A percentile compares a stretch with the other conserved stretches of the same genome.
Evolutionary conservation across 495 filamentous ascomycete genomes (phyloP).

Genomic region (Penicillium salamii): DNA sequence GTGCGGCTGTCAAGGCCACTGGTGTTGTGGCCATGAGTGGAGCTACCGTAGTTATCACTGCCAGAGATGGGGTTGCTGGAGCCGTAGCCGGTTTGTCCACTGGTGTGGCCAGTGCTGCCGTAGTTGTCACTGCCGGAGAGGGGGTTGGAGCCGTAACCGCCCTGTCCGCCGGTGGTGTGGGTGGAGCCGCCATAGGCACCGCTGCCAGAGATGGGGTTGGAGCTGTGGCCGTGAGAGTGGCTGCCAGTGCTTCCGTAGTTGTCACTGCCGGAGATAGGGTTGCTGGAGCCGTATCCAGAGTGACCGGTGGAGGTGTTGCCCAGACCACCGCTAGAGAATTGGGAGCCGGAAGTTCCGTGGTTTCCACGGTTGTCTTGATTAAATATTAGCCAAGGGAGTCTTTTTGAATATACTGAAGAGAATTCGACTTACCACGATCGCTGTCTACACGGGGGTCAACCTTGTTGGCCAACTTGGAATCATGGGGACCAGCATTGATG

Average conservation of each 20-base stretch:
- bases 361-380: not conserved
- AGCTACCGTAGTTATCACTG: not conserved
- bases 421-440: conserved; percentile 19
- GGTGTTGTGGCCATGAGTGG: conserved; percentile 4
- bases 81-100: conserved; percentile 4
- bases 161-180: not conserved
- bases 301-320: not conserved
- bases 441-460: conserved; percentile 45
- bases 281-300: conserved; percentile 14
- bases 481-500: conserved; percentile 12
- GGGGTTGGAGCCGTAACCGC: not conserved
- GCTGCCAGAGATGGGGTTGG: not conserved
- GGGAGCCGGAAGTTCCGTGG: not conserved
- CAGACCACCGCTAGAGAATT: not conserved
- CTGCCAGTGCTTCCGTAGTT: not conserved
- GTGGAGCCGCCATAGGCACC: not conserved
- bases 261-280: not conserved
- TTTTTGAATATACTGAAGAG: too few relatives aligned
- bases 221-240: not conserved
- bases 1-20: conserved; percentile 31
- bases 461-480: conserved; percentile 31
- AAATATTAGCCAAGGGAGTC: not conserved
- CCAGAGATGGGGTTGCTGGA: conserved; percentile 6
- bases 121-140: not conserved
- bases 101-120: conserved; percentile 1